These are phyloP conservation scores for Peronospora belbahrii DNA, from an alignment of 352 stramenopile genomes.

Conservation along the genomic window DNA sequence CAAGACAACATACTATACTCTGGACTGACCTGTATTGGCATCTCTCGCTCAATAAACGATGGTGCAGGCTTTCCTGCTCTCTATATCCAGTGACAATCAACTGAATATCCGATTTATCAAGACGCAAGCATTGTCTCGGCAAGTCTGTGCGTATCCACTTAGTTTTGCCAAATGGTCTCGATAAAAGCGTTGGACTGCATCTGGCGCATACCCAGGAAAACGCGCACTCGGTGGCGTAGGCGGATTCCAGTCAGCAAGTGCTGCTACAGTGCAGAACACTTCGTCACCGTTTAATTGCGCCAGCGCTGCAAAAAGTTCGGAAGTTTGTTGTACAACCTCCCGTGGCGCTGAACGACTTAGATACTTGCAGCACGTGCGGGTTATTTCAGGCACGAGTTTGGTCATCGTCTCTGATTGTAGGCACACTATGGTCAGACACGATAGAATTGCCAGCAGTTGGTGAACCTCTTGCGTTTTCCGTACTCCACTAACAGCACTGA, in stretches of 20 bases:
- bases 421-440: conserved; percentile 45
- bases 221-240: conserved; percentile 32
- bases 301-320: conserved; percentile 38
- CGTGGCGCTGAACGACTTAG: conserved; percentile 28
- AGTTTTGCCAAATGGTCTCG: conserved; percentile 15
- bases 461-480: conserved; percentile 53
- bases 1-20: conserved; percentile 10
- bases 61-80: conserved; percentile 10
- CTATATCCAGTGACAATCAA: conserved; percentile 5
- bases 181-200: conserved; percentile 32
- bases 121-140: conserved; percentile 20
- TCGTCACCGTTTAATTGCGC: conserved; percentile 59
- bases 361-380: conserved; percentile 33
- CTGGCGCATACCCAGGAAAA: conserved; percentile 30
- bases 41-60: conserved; percentile 24
- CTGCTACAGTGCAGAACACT: conserved; percentile 53
- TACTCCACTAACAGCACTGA: conserved; percentile 18
- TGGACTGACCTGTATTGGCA: conserved; percentile 8
- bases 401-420: conserved; percentile 37
- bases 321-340: conserved; percentile 31
- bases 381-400: conserved; percentile 55
- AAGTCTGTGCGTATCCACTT: conserved; percentile 12
- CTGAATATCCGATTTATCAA: conserved; percentile 29
- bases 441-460: conserved; percentile 47
- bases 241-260: conserved; percentile 44